phyloP scores from a whole-genome alignment of 1,139 yeast genomes.

The Geotrichum carabidarum region DNA sequence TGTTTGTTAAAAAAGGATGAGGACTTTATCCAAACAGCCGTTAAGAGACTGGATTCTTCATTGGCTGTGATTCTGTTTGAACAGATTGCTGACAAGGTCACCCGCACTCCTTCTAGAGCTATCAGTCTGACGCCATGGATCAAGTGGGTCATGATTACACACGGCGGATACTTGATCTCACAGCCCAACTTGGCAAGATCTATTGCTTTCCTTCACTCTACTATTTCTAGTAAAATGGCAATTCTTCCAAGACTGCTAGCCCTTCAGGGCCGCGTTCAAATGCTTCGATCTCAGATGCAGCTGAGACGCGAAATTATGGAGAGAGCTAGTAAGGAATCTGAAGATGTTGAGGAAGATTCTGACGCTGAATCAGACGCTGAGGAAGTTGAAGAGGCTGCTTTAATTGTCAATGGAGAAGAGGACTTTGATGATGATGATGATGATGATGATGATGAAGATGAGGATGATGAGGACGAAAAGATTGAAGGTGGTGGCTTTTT shows the following conservation, averaged over 20 bases:
- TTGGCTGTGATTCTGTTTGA: constrained; percentile 73
- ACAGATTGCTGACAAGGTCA: constrained; percentile 76
- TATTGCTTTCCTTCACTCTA: constrained; percentile 71
- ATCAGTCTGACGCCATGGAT: constrained; percentile 82
- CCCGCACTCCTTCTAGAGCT: constrained; percentile 62
- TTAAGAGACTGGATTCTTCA: constrained; percentile 62
- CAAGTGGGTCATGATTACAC: constrained; percentile 85
- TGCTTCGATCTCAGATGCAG: constrained; percentile 64
- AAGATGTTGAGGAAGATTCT: constrained; percentile 41
- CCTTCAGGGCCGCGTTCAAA: constrained; percentile 73
- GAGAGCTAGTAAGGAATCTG: constrained; percentile 33
- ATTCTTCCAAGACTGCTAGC: constrained; percentile 75
- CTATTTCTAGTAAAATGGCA: constrained; percentile 66
- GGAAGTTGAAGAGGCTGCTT: constrained; percentile 49
- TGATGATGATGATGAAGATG: constrained; percentile 36
- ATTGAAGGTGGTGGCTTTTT: constrained; percentile 15
- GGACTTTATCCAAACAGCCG: constrained; percentile 63
- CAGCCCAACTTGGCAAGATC: constrained; percentile 65
- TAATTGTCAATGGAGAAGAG: constrained; percentile 42
- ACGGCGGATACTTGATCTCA: constrained; percentile 75
- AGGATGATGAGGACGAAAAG: constrained; percentile 36
- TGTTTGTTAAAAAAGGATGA: constrained; percentile 70
- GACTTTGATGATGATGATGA: constrained; percentile 41
- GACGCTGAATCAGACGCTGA: constrained; percentile 41
- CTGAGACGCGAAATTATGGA: constrained; percentile 54